Evolutionary conservation across 2,329 filamentous ascomycete genomes (phyloP), one percentile per base, ranked within the genome.

Genomic region (Sclerotiophoma versabilis): DNA sequence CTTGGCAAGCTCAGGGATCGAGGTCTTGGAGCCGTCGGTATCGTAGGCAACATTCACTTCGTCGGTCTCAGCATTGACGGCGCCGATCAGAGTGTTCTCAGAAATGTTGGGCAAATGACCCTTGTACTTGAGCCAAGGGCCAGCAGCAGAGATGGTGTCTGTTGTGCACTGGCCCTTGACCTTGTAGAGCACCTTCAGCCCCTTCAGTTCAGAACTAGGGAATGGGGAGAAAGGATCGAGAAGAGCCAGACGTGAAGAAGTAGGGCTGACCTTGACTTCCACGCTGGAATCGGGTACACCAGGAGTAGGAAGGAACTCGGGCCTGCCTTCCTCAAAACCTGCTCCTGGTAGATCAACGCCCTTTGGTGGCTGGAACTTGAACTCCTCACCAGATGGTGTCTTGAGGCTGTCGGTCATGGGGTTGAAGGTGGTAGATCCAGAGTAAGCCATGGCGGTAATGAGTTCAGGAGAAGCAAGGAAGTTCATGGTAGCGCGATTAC

Each of bases 81-180:
- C 47, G 25, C 47, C 47, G 14, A 50, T 50, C 30, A 50, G 11
- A n/a, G 47, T 50, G 84, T 99, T 99, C 73, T 92, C 92, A 66
- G 88, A 90, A 76, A 99, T 99, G 82, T 99, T 99, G 75, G 95
- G 92, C 59, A 99, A 86, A 77, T 99, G 95, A 59, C 95, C 95
- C 83, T 98, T 98, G 86, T 98, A 99, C 79, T 98, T 98, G 65
- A 99, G 86, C 93, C 93, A 98, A 14, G 93, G 93, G 5, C 93
- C 93, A 1, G 93, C 93, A 27, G 93, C 93, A 30, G 93, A 98
- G 77, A 99, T 99, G 66, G 95, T 98, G 78, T 99, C 95, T 36
- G 95, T 99, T 52, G 95, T 99, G 83, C 95, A 99, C 80, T 99
- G 96, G 62, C 95, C 95, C 60, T 93, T 90, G 61, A 98, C 90